Percentiles rank a stretch among this genome's conserved stretches.
Evolutionary conservation across 371 early-diverging fungal species (phyloP).

Genomic region (Mortierella sp.): DNA sequence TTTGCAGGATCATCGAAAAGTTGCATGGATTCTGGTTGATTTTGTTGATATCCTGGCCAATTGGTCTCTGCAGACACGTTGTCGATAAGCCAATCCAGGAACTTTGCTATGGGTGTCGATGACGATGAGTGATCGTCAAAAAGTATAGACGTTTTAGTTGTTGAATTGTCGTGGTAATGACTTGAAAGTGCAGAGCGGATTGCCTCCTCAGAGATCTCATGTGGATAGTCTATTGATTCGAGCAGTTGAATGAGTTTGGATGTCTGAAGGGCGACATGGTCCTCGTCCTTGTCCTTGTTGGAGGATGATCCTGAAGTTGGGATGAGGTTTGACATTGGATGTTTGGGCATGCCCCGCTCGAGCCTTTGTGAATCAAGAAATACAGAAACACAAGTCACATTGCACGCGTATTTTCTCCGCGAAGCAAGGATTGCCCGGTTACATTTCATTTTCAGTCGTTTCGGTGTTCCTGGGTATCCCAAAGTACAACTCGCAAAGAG

Average conservation of each 20-base stretch:
- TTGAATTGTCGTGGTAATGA: slow-evolving; percentile 3
- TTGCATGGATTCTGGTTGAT: not conserved
- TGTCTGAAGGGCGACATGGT: slow-evolving; percentile 19
- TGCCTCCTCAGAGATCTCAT: slow-evolving; percentile 23
- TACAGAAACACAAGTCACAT: too few species aligned
- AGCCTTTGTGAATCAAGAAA: too few species aligned
- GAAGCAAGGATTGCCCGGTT: too few species aligned
- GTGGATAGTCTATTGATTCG: slow-evolving; percentile 28
- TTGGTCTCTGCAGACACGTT: slow-evolving; percentile 45
- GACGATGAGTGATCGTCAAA: not conserved
- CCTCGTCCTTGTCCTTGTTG: slow-evolving; percentile 1
- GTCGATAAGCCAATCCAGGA: slow-evolving; percentile 44
- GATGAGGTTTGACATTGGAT: not conserved
- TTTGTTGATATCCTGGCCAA: slow-evolving; percentile 27
- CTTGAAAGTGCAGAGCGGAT: slow-evolving; percentile 10
- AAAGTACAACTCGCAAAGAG: too few species aligned
- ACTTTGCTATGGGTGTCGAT: slow-evolving; percentile 14
- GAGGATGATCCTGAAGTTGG: not conserved
- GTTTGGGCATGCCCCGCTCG: not conserved
- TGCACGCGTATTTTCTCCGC: too few species aligned
- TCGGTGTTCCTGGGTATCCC: too few species aligned
- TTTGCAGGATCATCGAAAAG: not conserved
- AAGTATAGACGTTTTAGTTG: not conserved
- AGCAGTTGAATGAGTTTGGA: slow-evolving; percentile 20
- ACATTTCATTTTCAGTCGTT: too few species aligned